These are phyloP conservation scores for Bipolaris bicolor DNA, from an alignment of 2,329 filamentous ascomycete genomes.

Conservation along the genomic window DNA sequence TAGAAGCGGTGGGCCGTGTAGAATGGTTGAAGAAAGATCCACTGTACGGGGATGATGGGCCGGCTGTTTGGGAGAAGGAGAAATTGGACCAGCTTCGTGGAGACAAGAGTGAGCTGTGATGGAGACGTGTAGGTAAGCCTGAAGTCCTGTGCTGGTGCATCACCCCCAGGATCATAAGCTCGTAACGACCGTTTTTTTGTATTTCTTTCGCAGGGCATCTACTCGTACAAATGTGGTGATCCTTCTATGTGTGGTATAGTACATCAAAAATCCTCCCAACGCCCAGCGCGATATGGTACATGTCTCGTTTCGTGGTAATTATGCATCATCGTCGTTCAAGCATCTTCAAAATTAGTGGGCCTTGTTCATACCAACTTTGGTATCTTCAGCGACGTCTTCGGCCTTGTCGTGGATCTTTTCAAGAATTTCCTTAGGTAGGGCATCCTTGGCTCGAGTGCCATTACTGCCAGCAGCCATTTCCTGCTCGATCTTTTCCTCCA, in stretches of 20 bases:
- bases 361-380: slow-evolving; percentile 14
- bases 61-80: slow-evolving; percentile 31
- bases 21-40: slow-evolving; percentile 67
- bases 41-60: slow-evolving; percentile 47
- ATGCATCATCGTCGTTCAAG: background rate
- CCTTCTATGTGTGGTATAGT: slow-evolving; percentile 13
- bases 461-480: slow-evolving; percentile 38
- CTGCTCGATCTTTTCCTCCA: slow-evolving; percentile 47
- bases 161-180: background rate
- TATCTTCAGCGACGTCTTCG: slow-evolving; percentile 30
- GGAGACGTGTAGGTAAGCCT: background rate
- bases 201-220: slow-evolving; percentile 1
- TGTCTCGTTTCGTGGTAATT: slow-evolving; percentile 11
- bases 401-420: slow-evolving; percentile 34
- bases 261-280: slow-evolving; percentile 13
- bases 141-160: background rate
- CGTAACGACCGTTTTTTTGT: background rate
- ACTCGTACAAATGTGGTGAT: slow-evolving; percentile 10
- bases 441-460: slow-evolving; percentile 38
- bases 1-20: slow-evolving; percentile 56
- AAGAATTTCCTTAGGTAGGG: slow-evolving; percentile 36
- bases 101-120: slow-evolving; percentile 11
- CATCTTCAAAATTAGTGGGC: slow-evolving; percentile 11
- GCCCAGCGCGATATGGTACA: slow-evolving; percentile 5
- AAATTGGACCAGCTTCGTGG: slow-evolving; percentile 18